Percentiles rank a stretch among this genome's conserved stretches.
Evolutionary conservation across 768 basidiomycete genomes (phyloP).

Genomic region (Chiua virens): DNA sequence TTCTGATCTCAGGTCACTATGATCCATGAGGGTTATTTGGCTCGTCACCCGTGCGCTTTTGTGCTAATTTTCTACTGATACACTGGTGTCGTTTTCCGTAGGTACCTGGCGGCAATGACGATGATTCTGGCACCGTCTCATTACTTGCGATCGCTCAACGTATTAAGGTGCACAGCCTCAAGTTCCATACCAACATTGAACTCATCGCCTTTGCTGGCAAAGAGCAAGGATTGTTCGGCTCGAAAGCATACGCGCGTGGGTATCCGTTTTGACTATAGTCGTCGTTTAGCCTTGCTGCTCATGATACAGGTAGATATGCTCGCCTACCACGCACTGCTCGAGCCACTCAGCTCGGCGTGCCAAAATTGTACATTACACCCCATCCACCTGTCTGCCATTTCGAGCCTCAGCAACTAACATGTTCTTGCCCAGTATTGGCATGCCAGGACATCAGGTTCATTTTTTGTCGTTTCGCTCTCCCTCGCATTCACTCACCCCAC

Average conservation of each 20-base stretch:
- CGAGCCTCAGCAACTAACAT: neutral
- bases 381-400: neutral
- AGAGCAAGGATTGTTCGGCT: conserved; percentile 86
- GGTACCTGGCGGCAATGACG: no score
- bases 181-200: conserved; percentile 75
- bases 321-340: no score
- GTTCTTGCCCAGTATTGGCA: conserved; percentile 59
- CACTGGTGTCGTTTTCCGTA: neutral
- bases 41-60: conserved; percentile 44
- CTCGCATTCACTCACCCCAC: no score
- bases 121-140: no score
- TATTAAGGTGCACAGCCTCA: conserved; percentile 63
- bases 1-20: conserved; percentile 85
- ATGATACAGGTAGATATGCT: no score
- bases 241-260: conserved; percentile 76
- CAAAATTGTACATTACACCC: conserved; percentile 45
- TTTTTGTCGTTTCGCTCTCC: no score
- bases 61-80: neutral
- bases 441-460: conserved; percentile 38
- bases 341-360: no score
- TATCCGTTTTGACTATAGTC: conserved; percentile 4
- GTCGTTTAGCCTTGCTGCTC: no score
- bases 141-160: conserved; percentile 78
- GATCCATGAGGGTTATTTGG: conserved; percentile 94
- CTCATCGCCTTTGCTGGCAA: conserved; percentile 87